Conservation (phyloP, 1,139 yeast species). For the Magnusiomyces fungicola region DNA sequence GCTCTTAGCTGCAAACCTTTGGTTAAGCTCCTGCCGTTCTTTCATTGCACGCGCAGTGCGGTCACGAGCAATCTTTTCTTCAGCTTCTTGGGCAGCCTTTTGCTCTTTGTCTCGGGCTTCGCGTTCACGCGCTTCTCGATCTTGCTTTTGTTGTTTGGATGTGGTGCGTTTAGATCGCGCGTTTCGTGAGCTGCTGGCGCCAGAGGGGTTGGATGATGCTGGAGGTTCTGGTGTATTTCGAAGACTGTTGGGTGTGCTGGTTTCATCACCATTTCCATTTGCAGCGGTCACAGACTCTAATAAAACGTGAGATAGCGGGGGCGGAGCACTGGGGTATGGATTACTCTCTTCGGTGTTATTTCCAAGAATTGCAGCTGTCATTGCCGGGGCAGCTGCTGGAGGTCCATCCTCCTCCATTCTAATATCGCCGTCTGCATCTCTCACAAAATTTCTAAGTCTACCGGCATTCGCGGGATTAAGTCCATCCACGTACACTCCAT, state of each 20-base stretch:
- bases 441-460: background rate
- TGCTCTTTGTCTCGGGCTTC: background rate
- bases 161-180: background rate
- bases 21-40: background rate
- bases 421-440: constrained; percentile 1
- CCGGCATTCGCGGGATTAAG: background rate
- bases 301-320: too few relatives aligned
- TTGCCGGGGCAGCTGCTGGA: background rate
- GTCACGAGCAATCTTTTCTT: background rate
- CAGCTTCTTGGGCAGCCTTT: background rate
- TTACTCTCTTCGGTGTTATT: background rate
- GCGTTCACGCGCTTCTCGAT: constrained; percentile 2
- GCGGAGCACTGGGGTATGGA: too few relatives aligned
- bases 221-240: background rate
- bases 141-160: background rate
- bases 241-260: background rate
- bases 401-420: too few relatives aligned
- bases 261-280: background rate
- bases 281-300: background rate
- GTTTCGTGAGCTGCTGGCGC: background rate
- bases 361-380: background rate
- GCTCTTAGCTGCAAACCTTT: background rate
- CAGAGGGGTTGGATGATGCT: background rate
- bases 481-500: constrained; percentile 11
- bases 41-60: background rate